phyloP scores from a whole-genome alignment of 192 early-diverging fungal species.

The Phycomyces nitens region DNA sequence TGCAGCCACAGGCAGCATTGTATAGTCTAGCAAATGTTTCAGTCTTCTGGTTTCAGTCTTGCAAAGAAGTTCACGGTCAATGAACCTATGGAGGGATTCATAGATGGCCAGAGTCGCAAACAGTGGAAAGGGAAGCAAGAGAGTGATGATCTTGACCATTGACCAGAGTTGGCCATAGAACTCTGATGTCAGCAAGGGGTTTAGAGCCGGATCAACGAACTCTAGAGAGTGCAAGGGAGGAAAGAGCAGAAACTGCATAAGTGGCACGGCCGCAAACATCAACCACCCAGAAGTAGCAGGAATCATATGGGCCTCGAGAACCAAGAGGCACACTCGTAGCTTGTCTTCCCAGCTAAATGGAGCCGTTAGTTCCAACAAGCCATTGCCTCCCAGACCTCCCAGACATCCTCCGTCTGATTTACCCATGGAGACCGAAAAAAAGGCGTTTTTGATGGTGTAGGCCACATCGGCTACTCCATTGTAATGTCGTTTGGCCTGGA shows the following conservation, averaged over 20 bases:
- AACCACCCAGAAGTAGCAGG: slow-evolving; percentile 49
- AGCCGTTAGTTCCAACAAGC: slow-evolving; percentile 1
- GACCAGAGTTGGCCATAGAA: slow-evolving; percentile 39
- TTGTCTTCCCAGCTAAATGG: slow-evolving; percentile 30
- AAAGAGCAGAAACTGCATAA: slow-evolving; percentile 43
- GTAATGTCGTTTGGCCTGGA: slow-evolving; percentile 68
- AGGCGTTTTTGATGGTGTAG: slow-evolving; percentile 47
- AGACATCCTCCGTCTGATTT: background rate
- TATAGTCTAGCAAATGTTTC: slow-evolving; percentile 38
- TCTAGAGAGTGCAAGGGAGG: slow-evolving; percentile 29
- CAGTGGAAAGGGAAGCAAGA: slow-evolving; percentile 42
- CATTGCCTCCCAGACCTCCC: background rate
- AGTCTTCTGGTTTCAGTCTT: slow-evolving; percentile 35
- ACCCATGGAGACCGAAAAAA: background rate
- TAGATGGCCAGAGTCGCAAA: slow-evolving; percentile 40
- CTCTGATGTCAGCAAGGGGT: slow-evolving; percentile 38
- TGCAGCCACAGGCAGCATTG: slow-evolving; percentile 40
- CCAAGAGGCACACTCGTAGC: slow-evolving; percentile 37
- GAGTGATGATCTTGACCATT: slow-evolving; percentile 37
- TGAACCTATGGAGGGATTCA: slow-evolving; percentile 39
- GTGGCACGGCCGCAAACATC: slow-evolving; percentile 50
- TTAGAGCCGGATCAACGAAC: slow-evolving; percentile 23
- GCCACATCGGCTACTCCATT: slow-evolving; percentile 72
- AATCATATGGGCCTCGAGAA: slow-evolving; percentile 54
- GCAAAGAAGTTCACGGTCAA: slow-evolving; percentile 39